Conservation (phyloP, 148 eudicot genomes). For the Arctostaphylos glauca region DNA sequence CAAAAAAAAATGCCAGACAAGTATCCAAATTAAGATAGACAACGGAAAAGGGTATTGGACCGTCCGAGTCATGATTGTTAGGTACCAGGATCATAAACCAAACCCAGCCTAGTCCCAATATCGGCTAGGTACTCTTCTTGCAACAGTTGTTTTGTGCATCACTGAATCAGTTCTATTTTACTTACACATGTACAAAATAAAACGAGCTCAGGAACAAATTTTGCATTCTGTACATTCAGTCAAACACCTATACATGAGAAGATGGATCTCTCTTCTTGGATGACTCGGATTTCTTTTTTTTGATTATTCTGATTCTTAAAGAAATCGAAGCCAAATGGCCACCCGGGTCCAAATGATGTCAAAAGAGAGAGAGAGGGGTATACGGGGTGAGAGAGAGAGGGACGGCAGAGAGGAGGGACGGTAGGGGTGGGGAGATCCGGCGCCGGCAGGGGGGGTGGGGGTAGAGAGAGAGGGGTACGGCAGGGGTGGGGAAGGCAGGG, state of each 20-base stretch:
- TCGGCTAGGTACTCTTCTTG: too few relatives aligned
- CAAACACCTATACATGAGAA: constrained; percentile 35
- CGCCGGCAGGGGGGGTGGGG: too few relatives aligned
- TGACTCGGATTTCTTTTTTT: constrained; percentile 46
- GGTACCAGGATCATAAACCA: too few relatives aligned
- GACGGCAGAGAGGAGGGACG: too few relatives aligned
- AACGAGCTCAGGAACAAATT: neutral
- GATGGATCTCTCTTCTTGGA: constrained; percentile 32
- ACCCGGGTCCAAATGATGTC: constrained; percentile 75
- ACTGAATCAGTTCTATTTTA: neutral
- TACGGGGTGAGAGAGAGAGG: too few relatives aligned
- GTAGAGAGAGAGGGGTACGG: too few relatives aligned
- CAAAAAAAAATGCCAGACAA: neutral
- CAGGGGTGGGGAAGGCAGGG: too few relatives aligned
- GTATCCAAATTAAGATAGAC: neutral
- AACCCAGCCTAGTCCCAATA: too few relatives aligned
- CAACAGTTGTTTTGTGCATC: too few relatives aligned
- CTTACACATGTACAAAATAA: neutral
- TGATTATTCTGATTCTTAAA: constrained; percentile 48
- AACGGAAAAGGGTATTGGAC: neutral
- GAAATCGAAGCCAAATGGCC: constrained; percentile 61
- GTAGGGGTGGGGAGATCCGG: too few relatives aligned
- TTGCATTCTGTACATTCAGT: neutral
- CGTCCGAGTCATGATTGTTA: too few relatives aligned
- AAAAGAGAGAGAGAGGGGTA: too few relatives aligned